Percentiles rank a stretch among this genome's conserved stretches.
Conservation (phyloP, 495 filamentous ascomycete genomes). For the Polyplosphaeria fusca region DNA sequence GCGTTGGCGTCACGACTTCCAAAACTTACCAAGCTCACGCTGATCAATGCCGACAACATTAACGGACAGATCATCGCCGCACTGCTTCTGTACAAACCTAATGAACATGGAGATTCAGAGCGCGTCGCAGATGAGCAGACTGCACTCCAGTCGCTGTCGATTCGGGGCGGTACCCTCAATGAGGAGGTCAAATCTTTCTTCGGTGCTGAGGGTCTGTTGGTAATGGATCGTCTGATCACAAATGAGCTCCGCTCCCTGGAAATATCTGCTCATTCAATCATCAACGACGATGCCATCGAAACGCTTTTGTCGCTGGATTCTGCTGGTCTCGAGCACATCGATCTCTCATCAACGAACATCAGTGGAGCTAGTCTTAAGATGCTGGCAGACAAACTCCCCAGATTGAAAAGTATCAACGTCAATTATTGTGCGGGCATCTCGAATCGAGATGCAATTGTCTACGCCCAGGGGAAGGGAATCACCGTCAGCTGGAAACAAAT, state of each 20-base stretch:
- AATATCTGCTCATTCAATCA: neutral
- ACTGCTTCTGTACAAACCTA: too few species aligned
- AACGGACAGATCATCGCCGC: too few species aligned
- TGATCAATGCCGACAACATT: too few species aligned
- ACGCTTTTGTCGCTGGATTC: slow-evolving; percentile 1
- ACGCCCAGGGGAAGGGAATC: slow-evolving; percentile 18
- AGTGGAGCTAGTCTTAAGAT: slow-evolving; percentile 22
- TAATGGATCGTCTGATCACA: neutral
- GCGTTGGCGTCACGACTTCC: too few species aligned
- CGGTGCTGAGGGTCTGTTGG: neutral
- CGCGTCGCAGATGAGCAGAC: too few species aligned
- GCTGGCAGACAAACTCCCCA: slow-evolving; percentile 12
- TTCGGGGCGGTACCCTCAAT: too few species aligned
- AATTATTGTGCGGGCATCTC: slow-evolving; percentile 22
- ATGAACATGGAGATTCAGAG: too few species aligned
- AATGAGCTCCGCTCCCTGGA: neutral
- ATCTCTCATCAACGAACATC: slow-evolving; percentile 17
- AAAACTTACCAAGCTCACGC: too few species aligned
- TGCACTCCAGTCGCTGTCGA: too few species aligned
- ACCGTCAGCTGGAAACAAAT: slow-evolving; percentile 12
- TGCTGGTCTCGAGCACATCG: slow-evolving; percentile 2
- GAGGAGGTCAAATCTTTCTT: too few species aligned
- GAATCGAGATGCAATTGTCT: slow-evolving; percentile 8
- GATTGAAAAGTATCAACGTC: slow-evolving; percentile 3
- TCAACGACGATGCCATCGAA: slow-evolving; percentile 14